These are phyloP conservation scores for Pseudozyma pruni DNA, from an alignment of 1,284 basidiomycete species.

Conservation along the genomic window DNA sequence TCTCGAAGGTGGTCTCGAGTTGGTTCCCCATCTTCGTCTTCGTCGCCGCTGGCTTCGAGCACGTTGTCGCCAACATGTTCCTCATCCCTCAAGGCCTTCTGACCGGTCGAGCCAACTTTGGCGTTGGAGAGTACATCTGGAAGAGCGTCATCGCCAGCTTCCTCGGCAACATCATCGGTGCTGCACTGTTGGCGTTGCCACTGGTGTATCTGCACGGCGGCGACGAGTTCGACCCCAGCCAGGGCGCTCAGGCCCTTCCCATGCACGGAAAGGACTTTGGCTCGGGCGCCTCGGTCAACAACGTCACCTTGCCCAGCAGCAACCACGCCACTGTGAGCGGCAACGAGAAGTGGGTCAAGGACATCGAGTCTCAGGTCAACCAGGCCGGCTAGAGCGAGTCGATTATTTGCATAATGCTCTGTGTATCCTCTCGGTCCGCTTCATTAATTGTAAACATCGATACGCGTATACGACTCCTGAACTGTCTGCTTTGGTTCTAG, in stretches of 20 bases:
- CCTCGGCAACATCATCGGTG: slow-evolving; percentile 78
- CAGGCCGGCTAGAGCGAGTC: slow-evolving; percentile 4
- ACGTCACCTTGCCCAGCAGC: slow-evolving; percentile 25
- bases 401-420: neutral
- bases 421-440: too few relatives aligned
- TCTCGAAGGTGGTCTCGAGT: slow-evolving; percentile 78
- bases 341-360: slow-evolving; percentile 19
- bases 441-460: neutral
- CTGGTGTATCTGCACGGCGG: slow-evolving; percentile 55
- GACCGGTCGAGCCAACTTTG: slow-evolving; percentile 49
- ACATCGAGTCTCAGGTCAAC: slow-evolving; percentile 31
- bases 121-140: slow-evolving; percentile 74
- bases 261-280: slow-evolving; percentile 3
- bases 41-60: slow-evolving; percentile 75
- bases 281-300: slow-evolving; percentile 19
- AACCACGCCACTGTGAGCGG: neutral
- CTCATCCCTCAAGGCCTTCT: slow-evolving; percentile 76
- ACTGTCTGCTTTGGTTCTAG: too few relatives aligned
- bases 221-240: slow-evolving; percentile 50
- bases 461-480: neutral
- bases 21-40: slow-evolving; percentile 85
- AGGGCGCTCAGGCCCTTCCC: slow-evolving; percentile 6
- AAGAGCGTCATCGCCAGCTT: slow-evolving; percentile 78
- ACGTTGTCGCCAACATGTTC: slow-evolving; percentile 72
- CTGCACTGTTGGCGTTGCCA: slow-evolving; percentile 71